phyloP scores from a whole-genome alignment of 305 asterid genomes.

The Galium porrigens region DNA sequence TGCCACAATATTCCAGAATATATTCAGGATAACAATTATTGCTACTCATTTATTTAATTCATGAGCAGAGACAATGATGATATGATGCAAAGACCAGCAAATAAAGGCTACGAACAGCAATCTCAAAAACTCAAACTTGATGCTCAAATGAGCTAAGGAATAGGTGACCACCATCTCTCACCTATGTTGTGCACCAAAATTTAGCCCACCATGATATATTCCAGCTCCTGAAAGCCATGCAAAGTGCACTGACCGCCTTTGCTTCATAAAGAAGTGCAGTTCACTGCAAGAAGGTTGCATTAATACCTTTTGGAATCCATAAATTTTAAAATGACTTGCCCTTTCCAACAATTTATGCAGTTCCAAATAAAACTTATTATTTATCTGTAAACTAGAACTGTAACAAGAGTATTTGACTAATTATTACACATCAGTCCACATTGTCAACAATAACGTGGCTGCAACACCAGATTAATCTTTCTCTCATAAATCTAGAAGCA shows the following conservation, averaged over 20 bases:
- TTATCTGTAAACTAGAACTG: background rate
- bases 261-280: conserved; percentile 82
- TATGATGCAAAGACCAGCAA: background rate
- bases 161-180: conserved; percentile 23
- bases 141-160: conserved; percentile 15
- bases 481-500: background rate
- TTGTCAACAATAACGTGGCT: background rate
- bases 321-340: background rate
- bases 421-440: background rate
- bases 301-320: background rate
- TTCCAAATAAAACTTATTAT: background rate
- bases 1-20: conserved; percentile 26
- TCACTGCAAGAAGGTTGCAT: conserved; percentile 53
- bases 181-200: conserved; percentile 79
- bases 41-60: background rate
- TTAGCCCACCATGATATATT: conserved; percentile 84
- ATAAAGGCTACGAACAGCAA: background rate
- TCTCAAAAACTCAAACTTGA: background rate
- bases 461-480: background rate
- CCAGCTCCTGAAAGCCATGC: conserved; percentile 99
- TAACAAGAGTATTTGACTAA: background rate
- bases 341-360: background rate
- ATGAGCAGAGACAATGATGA: background rate
- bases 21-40: conserved; percentile 11
- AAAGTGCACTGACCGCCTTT: conserved; percentile 81